Conservation (phyloP, 2,329 filamentous ascomycete genomes). For the Lecanicillium sp. region DNA sequence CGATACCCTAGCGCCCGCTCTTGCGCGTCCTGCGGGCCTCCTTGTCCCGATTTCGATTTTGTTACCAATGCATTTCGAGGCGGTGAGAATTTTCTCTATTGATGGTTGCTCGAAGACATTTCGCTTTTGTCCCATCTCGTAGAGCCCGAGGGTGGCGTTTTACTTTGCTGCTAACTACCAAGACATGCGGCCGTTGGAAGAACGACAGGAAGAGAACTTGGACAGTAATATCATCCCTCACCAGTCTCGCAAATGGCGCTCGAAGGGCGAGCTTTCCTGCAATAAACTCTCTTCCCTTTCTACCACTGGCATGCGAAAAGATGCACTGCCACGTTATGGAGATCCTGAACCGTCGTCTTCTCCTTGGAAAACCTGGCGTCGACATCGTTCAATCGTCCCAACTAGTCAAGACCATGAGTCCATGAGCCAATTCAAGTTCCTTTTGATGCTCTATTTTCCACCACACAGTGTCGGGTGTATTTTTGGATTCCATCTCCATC, state of each 20-base stretch:
- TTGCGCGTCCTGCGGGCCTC: no score
- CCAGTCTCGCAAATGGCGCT: slow-evolving; percentile 56
- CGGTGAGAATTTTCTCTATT: no score
- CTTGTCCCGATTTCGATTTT: no score
- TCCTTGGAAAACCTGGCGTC: slow-evolving; percentile 9
- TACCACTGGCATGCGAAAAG: slow-evolving; percentile 69
- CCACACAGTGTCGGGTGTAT: not conserved
- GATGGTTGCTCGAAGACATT: no score
- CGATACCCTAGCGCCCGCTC: no score
- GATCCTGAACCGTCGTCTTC: slow-evolving; percentile 10
- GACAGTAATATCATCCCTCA: slow-evolving; percentile 68
- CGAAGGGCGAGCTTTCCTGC: slow-evolving; percentile 63
- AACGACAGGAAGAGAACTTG: slow-evolving; percentile 65
- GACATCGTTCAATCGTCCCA: slow-evolving; percentile 7
- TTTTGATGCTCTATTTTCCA: not conserved
- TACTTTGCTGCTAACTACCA: no score
- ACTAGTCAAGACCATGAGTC: slow-evolving; percentile 1
- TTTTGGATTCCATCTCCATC: not conserved
- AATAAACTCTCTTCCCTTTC: slow-evolving; percentile 65
- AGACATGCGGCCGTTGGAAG: no score
- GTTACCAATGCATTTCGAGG: no score
- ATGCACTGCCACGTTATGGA: slow-evolving; percentile 68
- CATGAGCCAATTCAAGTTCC: not conserved
- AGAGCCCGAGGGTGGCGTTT: no score
- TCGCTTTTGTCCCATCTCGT: no score